A percentile compares a stretch with the other conserved stretches of the same genome.
These are phyloP conservation scores for Leptodontidium sp. DNA, from an alignment of 2,329 filamentous ascomycete species.

Conservation along the genomic window DNA sequence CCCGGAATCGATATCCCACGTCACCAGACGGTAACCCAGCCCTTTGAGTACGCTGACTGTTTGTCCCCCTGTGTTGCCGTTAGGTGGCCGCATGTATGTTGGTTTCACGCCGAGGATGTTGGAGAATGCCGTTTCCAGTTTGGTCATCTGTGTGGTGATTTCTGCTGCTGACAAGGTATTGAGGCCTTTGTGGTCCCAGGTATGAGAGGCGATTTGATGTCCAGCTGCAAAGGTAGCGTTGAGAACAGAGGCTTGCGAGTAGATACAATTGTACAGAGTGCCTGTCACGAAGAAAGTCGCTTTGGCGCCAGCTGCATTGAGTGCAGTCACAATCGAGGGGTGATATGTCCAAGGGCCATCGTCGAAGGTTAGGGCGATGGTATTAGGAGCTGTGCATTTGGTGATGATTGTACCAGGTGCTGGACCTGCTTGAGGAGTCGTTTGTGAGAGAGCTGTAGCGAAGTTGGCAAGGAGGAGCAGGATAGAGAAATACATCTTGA, in stretches of 20 bases:
- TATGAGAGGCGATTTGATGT: constrained; percentile 66
- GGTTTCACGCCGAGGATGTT: constrained; percentile 61
- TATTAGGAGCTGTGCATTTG: constrained; percentile 58
- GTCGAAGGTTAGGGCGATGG: constrained; percentile 71
- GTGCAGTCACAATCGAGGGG: constrained; percentile 64
- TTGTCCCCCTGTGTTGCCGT: constrained; percentile 35
- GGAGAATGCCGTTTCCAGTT: constrained; percentile 60
- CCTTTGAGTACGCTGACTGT: constrained; percentile 18
- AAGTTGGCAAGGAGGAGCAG: neutral
- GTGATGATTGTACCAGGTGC: constrained; percentile 13
- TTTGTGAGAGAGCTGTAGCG: neutral
- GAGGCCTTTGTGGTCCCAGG: constrained; percentile 58
- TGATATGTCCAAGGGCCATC: constrained; percentile 71
- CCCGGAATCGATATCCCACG: constrained; percentile 28
- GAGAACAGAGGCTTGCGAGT: constrained; percentile 19
- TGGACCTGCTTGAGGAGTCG: neutral
- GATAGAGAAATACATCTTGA: neutral
- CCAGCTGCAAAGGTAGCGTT: constrained; percentile 50
- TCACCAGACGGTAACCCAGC: constrained; percentile 26
- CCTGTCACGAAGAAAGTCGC: constrained; percentile 61
- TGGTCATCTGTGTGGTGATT: constrained; percentile 55
- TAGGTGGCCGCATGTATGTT: constrained; percentile 58
- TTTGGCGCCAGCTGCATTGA: constrained; percentile 62
- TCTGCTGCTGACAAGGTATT: constrained; percentile 51
- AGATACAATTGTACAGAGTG: constrained; percentile 27